phyloP scores from a whole-genome alignment of 176 grass and related monocot genomes.

The Canna indica region DNA sequence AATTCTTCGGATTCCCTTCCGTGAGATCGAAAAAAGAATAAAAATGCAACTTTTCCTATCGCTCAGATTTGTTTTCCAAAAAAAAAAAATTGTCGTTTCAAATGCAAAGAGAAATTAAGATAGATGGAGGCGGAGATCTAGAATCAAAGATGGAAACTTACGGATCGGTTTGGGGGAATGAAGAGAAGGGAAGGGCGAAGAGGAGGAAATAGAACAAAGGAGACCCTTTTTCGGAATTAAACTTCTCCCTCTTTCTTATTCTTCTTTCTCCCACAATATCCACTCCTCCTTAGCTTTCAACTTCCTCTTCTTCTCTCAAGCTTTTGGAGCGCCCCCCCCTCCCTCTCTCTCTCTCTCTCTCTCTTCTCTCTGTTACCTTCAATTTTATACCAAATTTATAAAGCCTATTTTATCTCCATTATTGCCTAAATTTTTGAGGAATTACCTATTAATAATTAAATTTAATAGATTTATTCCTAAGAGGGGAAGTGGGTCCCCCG shows the following conservation, averaged over 20 bases:
- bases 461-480: neutral
- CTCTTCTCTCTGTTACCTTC: neutral
- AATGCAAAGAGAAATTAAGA: neutral
- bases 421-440: neutral
- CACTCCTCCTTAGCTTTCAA: neutral
- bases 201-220: neutral
- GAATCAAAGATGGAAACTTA: neutral
- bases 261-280: neutral
- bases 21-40: neutral
- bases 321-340: neutral
- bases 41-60: slow-evolving; percentile 1
- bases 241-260: neutral
- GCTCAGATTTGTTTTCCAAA: neutral
- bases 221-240: slow-evolving; percentile 1
- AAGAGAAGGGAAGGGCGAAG: neutral
- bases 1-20: slow-evolving; percentile 5
- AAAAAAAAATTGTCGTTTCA: neutral
- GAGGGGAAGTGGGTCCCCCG: neutral
- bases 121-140: neutral
- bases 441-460: neutral
- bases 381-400: neutral
- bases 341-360: neutral
- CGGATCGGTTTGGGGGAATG: slow-evolving; percentile 1
- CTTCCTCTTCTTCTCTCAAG: neutral
- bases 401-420: neutral